Percentiles rank a stretch among this genome's conserved stretches.
These are phyloP conservation scores for Glarea lozoyensis DNA, from an alignment of 495 filamentous ascomycete species.

Conservation along the genomic window DNA sequence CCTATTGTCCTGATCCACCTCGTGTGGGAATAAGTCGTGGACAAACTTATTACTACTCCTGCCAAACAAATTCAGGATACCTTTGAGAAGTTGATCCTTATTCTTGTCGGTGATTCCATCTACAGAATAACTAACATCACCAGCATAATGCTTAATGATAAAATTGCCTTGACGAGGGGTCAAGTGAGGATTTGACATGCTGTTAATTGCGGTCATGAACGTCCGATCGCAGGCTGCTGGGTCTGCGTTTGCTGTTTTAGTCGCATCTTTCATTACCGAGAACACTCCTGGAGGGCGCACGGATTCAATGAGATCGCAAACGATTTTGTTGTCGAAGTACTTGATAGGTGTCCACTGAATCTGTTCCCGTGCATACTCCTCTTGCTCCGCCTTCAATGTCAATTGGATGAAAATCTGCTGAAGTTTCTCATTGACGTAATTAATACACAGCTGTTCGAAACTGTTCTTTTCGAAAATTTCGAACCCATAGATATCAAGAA, in stretches of 20 bases:
- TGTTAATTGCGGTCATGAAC: conserved; percentile 86
- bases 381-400: conserved; percentile 93
- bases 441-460: conserved; percentile 99
- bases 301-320: conserved; percentile 95
- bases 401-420: conserved; percentile 99
- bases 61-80: conserved; percentile 79
- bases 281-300: conserved; percentile 89
- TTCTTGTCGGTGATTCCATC: conserved; percentile 99
- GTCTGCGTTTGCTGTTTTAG: conserved; percentile 93
- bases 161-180: conserved; percentile 91
- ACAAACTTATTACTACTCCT: conserved; percentile 78
- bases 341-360: conserved; percentile 99
- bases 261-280: conserved; percentile 93
- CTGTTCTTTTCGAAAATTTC: conserved; percentile 99
- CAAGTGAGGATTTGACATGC: conserved; percentile 84
- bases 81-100: conserved; percentile 95
- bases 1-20: conserved; percentile 94
- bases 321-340: conserved; percentile 99
- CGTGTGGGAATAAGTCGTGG: conserved; percentile 79
- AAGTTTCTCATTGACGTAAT: conserved; percentile 99
- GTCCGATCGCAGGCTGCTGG: conserved; percentile 89
- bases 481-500: conserved; percentile 98
- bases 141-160: conserved; percentile 98
- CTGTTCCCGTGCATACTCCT: conserved; percentile 93
- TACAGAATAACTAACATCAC: conserved; percentile 91